A percentile compares a stretch with the other conserved stretches of the same genome.
Evolutionary conservation across 352 stramenopile genomes (phyloP).

Genomic region (Globisporangium recalcitrans): DNA sequence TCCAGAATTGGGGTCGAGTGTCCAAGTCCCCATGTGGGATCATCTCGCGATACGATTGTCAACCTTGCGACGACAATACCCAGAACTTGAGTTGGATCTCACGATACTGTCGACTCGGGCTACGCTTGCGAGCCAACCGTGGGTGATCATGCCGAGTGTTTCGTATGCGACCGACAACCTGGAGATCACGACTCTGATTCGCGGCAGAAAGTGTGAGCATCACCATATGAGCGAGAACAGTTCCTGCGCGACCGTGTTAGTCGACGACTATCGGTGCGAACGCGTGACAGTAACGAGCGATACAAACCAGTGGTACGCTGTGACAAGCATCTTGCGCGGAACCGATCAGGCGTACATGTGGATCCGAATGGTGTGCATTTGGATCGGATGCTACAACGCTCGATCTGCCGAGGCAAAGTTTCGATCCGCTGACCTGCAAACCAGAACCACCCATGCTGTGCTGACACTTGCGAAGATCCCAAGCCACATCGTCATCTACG

Average conservation of each 20-base stretch:
- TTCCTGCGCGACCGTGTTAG: conserved; percentile 27
- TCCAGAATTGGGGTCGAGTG: conserved; percentile 15
- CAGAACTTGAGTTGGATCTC: conserved; percentile 27
- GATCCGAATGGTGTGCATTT: conserved; percentile 29
- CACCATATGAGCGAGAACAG: not conserved
- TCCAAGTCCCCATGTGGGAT: conserved; percentile 22
- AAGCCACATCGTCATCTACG: conserved; percentile 31
- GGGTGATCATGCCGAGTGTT: not conserved
- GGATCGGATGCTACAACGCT: conserved; percentile 18
- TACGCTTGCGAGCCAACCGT: conserved; percentile 12
- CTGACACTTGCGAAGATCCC: conserved; percentile 23
- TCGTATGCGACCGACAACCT: conserved; percentile 13
- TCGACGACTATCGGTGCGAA: conserved; percentile 60
- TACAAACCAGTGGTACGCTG: conserved; percentile 25
- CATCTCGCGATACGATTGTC: conserved; percentile 30
- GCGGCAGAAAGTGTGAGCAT: conserved; percentile 23
- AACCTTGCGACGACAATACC: conserved; percentile 21
- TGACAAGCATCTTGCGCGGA: conserved; percentile 29
- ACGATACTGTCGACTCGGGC: conserved; percentile 20
- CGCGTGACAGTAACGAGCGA: conserved; percentile 31
- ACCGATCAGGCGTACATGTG: conserved; percentile 39
- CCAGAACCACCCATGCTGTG: not conserved
- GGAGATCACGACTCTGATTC: conserved; percentile 30
- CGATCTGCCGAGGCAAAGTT: conserved; percentile 17
- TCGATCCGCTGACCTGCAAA: not conserved